These are phyloP conservation scores for Candida yuanshanica DNA, from an alignment of 805 yeast species.

Conservation along the genomic window DNA sequence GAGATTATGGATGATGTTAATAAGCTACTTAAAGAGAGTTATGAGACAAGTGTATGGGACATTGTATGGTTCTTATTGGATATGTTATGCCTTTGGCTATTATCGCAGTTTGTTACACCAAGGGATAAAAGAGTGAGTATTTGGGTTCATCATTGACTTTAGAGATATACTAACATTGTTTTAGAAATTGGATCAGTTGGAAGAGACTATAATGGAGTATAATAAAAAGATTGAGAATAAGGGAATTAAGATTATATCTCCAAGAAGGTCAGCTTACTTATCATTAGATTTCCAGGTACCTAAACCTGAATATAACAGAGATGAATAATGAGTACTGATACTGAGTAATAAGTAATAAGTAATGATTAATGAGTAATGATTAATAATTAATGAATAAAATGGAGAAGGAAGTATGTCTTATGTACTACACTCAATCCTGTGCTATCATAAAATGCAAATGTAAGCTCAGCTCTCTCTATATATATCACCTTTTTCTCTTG, in stretches of 20 bases:
- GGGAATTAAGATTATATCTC: slow-evolving; percentile 40
- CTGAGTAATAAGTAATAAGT: too few species aligned
- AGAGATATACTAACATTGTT: slow-evolving; percentile 2
- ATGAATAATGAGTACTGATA: not conserved
- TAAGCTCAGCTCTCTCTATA: not conserved
- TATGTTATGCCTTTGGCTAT: slow-evolving; percentile 34
- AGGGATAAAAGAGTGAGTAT: slow-evolving; percentile 14
- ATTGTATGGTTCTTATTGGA: slow-evolving; percentile 33
- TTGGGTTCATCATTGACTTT: not conserved
- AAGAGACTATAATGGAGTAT: slow-evolving; percentile 31
- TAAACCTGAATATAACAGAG: slow-evolving; percentile 32
- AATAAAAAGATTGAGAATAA: slow-evolving; percentile 25
- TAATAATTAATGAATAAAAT: too few species aligned
- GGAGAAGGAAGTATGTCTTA: too few species aligned
- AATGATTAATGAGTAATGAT: not conserved
- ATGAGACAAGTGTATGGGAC: slow-evolving; percentile 34
- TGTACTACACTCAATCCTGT: too few species aligned
- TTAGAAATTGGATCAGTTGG: slow-evolving; percentile 36
- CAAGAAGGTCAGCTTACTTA: slow-evolving; percentile 47
- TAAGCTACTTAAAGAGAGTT: slow-evolving; percentile 32
- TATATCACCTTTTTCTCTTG: slow-evolving; percentile 18
- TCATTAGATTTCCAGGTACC: slow-evolving; percentile 52
- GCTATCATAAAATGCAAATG: not conserved
- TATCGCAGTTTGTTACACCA: slow-evolving; percentile 33
- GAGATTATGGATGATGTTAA: slow-evolving; percentile 43